These are phyloP conservation scores for Solanum dulcamara DNA, from an alignment of 257 asterid species.

Conservation along the genomic window DNA sequence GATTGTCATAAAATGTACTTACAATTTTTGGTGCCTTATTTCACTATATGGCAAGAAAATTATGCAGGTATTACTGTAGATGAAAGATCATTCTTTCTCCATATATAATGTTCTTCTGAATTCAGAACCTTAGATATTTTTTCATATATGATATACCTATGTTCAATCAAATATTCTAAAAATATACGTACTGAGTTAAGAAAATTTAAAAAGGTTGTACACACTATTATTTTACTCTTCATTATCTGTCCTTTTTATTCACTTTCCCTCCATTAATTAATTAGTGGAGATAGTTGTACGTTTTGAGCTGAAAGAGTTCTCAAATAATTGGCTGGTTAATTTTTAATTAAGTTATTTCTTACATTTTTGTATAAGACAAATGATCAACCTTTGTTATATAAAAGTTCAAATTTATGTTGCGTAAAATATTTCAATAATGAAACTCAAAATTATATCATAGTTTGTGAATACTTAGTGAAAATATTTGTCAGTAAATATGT, in stretches of 20 bases:
- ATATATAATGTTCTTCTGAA: too few relatives aligned
- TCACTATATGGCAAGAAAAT: background rate
- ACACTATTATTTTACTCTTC: too few relatives aligned
- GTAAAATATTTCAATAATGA: too few relatives aligned
- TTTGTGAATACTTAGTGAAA: background rate
- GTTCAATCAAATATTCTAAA: background rate
- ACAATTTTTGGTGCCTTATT: background rate
- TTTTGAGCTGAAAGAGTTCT: background rate
- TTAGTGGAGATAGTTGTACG: background rate
- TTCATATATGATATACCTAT: background rate
- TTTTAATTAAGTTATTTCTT: background rate
- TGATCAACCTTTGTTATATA: too few relatives aligned
- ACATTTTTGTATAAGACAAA: too few relatives aligned
- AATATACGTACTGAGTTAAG: background rate
- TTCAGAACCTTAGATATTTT: too few relatives aligned
- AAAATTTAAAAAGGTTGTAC: too few relatives aligned
- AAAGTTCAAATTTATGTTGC: background rate
- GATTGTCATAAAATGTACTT: too few relatives aligned
- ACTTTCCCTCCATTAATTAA: background rate
- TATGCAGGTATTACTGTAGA: too few relatives aligned
- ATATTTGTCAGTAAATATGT: background rate
- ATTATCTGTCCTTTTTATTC: background rate
- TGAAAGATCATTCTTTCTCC: too few relatives aligned
- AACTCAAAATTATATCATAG: background rate
- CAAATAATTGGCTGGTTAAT: background rate